Evolutionary conservation across 768 basidiomycete species (phyloP).

Genomic region (Cystobasidium tubakii): DNA sequence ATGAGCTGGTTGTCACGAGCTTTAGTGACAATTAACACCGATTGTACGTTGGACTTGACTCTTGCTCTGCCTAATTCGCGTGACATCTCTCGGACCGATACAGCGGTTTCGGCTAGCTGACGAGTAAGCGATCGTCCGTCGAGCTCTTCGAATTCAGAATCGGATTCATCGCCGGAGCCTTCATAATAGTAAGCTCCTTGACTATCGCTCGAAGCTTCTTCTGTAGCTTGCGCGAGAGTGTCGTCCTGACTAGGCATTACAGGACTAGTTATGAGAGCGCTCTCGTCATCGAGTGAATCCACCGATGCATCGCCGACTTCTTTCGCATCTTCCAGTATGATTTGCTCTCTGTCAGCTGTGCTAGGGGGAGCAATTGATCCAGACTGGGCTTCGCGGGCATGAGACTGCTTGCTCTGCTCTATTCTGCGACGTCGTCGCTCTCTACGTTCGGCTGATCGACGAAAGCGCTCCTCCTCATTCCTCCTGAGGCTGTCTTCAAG

Average conservation of each 20-base stretch:
- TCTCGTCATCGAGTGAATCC: constrained; percentile 1
- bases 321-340: background rate
- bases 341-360: background rate
- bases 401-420: constrained; percentile 9
- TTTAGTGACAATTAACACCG: constrained; percentile 90
- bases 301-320: background rate
- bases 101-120: constrained; percentile 92
- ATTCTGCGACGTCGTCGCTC: background rate
- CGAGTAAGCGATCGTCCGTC: constrained; percentile 65
- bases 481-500: constrained; percentile 27
- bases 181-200: background rate
- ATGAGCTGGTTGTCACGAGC: constrained; percentile 95
- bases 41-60: constrained; percentile 84
- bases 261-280: background rate
- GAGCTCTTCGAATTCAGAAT: constrained; percentile 46
- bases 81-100: constrained; percentile 96
- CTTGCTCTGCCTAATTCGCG: constrained; percentile 93
- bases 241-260: background rate
- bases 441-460: constrained; percentile 26
- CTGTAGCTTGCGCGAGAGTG: background rate
- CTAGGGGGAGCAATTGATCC: background rate
- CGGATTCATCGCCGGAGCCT: constrained; percentile 5
- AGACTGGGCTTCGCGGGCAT: background rate
- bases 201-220: constrained; percentile 15
- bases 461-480: constrained; percentile 19